Conservation (phyloP, 208 protist genomes). For the Leishmania mexicana region DNA sequence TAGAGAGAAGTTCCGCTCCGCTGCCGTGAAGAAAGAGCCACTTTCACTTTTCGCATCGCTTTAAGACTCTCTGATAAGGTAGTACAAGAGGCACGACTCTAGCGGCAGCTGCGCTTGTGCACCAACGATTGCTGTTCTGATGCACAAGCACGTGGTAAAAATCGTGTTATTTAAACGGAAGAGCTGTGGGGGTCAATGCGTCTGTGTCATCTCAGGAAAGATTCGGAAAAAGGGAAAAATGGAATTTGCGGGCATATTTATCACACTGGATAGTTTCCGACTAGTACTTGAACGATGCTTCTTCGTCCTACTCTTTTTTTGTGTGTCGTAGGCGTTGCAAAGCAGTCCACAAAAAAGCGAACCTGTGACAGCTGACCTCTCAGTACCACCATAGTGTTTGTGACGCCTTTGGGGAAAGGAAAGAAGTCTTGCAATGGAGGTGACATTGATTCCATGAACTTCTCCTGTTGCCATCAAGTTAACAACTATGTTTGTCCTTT, state of each 20-base stretch:
- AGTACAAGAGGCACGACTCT: neutral
- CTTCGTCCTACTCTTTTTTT: neutral
- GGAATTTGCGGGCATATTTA: neutral
- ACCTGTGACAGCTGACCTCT: neutral
- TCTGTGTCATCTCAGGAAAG: neutral
- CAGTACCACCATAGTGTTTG: neutral
- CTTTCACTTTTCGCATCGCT: conserved; percentile 26
- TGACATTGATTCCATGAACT: neutral
- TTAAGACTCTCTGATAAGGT: neutral
- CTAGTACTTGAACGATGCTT: neutral
- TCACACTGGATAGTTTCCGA: neutral
- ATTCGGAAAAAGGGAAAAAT: neutral
- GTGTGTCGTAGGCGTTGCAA: neutral
- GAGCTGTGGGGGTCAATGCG: neutral
- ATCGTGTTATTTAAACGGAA: neutral
- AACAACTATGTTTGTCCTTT: neutral
- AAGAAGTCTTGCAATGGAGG: neutral
- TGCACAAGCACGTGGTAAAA: neutral
- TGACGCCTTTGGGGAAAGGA: neutral
- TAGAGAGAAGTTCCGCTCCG: conserved; percentile 64
- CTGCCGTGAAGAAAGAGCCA: conserved; percentile 32
- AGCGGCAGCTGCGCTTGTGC: neutral
- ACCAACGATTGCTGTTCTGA: neutral
- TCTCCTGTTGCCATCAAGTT: neutral
- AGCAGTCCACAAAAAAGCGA: neutral